Evolutionary conservation across 2,329 filamentous ascomycete species (phyloP).

Genomic region (Colletotrichum sp.): DNA sequence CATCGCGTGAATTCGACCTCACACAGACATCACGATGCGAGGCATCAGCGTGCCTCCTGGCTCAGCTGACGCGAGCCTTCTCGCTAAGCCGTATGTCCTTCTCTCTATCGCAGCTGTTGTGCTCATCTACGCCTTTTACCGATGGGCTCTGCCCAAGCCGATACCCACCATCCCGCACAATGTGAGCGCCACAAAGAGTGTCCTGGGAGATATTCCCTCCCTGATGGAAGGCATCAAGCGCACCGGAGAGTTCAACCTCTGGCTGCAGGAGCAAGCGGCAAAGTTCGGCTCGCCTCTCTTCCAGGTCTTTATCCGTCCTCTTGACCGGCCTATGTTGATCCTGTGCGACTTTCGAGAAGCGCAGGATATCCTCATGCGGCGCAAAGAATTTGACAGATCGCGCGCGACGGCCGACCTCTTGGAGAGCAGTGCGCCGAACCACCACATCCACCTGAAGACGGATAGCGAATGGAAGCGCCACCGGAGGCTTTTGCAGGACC

Average conservation of each 20-base stretch:
- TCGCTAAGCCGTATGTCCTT: neutral
- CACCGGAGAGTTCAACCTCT: conserved; percentile 16
- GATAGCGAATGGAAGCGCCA: conserved; percentile 34
- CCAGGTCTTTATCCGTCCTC: conserved; percentile 51
- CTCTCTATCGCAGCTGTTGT: neutral
- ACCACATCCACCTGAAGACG: conserved; percentile 34
- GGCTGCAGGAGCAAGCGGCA: conserved; percentile 1
- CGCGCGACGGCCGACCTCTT: conserved; percentile 29
- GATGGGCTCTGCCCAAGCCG: conserved; percentile 40
- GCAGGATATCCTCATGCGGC: conserved; percentile 48
- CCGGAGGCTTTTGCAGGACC: conserved; percentile 37
- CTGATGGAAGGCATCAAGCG: conserved; percentile 37
- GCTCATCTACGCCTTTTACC: neutral
- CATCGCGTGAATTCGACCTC: neutral
- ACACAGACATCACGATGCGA: neutral
- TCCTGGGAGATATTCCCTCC: conserved; percentile 48
- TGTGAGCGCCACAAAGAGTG: conserved; percentile 29
- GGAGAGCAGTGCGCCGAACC: conserved; percentile 32
- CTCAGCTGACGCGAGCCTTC: neutral
- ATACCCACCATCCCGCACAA: conserved; percentile 52
- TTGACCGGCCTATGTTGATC: conserved; percentile 45
- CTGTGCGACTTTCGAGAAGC: conserved; percentile 36
- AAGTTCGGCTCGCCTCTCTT: conserved; percentile 45
- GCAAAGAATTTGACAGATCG: conserved; percentile 47
- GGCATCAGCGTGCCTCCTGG: neutral